These are phyloP conservation scores for Mycena rebaudengoi DNA, from an alignment of 768 basidiomycete species.

Conservation along the genomic window DNA sequence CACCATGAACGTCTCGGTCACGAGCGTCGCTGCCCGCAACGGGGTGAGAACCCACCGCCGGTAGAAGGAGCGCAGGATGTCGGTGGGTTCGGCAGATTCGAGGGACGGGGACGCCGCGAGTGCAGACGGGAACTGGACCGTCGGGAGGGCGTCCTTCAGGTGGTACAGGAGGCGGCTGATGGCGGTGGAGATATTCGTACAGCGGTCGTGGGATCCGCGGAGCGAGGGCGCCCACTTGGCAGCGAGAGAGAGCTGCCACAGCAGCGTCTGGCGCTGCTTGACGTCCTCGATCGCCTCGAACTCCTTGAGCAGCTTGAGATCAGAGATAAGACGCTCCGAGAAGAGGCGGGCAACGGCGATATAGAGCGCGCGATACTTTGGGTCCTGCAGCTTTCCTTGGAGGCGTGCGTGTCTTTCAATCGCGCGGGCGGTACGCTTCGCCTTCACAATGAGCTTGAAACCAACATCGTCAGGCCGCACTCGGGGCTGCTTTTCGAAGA, in stretches of 20 bases:
- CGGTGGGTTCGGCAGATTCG: constrained; percentile 37
- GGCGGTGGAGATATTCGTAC: constrained; percentile 72
- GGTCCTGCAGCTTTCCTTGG: constrained; percentile 50
- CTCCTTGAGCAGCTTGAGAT: constrained; percentile 51
- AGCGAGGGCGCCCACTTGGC: constrained; percentile 79
- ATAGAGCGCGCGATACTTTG: constrained; percentile 69
- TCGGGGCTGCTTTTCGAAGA: background rate
- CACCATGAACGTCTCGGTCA: constrained; percentile 73
- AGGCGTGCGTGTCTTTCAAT: constrained; percentile 45
- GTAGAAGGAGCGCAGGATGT: constrained; percentile 62
- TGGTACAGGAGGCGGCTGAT: constrained; percentile 62
- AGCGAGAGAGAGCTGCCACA: constrained; percentile 61
- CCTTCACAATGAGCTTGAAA: constrained; percentile 32
- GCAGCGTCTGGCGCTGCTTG: constrained; percentile 35
- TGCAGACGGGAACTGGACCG: constrained; percentile 40
- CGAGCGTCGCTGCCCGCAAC: constrained; percentile 52
- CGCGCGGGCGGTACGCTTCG: constrained; percentile 32
- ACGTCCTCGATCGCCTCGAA: constrained; percentile 43
- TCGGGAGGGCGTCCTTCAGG: constrained; percentile 34
- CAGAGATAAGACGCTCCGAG: constrained; percentile 56
- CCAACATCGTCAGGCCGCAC: background rate
- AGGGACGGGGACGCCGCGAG: constrained; percentile 36
- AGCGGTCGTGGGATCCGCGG: constrained; percentile 64
- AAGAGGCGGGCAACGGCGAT: constrained; percentile 70
- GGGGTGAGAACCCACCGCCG: constrained; percentile 68